Base-by-base conservation (phyloP, 257 asterid species). In the Petunia axillaris region DNA sequence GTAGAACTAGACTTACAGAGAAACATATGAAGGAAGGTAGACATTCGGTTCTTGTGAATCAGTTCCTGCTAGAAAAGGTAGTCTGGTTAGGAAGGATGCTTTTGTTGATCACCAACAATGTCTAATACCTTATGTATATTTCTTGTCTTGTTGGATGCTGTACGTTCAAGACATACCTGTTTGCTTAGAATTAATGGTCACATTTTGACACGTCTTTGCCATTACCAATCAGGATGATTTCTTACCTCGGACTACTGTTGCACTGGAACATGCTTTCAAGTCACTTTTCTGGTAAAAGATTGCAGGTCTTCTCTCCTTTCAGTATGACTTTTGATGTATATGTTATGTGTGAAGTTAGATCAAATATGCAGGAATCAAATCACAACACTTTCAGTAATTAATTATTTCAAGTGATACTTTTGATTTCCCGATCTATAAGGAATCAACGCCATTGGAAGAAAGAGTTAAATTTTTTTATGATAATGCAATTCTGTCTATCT, bases 201-300 rank as follows among this genome's bases (percentile, higher is more conserved):
- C 77, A 68, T 65, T 50, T 77, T 44, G 40, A 50, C 58, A 11
- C 57, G 16, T 40, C 40, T 66, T 81, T 76, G 4, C 78, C 62
- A 78, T 84, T 76, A 75, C 58, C 62, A 43, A 83, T 81, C 91
- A 96, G 99, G 99, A 96, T 81, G 99, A 96, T 90, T 96, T 96
- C 91, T 91, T 96, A 85, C 99, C 99, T 38, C 95, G 99, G 89
- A 91, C 98, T 6, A 94, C 99, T 2, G 98, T 94, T 59, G 98
- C 98, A 1, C 87, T 92, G 75, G 96, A 94, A 86, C 79, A 90
- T 80, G 86, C 86, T 86, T 94, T 80, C 96, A 93, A 93, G 83
- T 91, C 98, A 80, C 92, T 96, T 90, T 87, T 94, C 85, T 96
- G 99, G 99, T 96, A 96, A 96, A 89, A 82, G 85, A 88, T 82